Base-by-base conservation (phyloP, 305 asterid species). In the Solanum hybrid region DNA sequence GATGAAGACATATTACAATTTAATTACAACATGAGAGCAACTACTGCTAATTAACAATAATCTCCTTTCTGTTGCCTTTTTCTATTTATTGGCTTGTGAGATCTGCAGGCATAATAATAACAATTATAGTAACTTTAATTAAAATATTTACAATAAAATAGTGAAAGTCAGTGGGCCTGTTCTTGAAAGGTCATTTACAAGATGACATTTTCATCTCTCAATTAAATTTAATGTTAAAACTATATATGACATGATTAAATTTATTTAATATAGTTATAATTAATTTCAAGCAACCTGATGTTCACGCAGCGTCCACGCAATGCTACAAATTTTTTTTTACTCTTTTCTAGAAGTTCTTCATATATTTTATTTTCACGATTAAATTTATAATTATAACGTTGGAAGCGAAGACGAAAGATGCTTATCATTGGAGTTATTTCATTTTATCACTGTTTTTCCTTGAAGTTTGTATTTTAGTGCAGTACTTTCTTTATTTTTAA, bases 11-110 rank as follows among this genome's bases (percentile, higher is more conserved):
- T 29, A 34, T 51, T 57, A 57, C n/a, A 51, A 51, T 8, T 37
- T 40, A 40, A 40, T 40, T 26, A 39, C 86, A 36, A 77, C 61
- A 81, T 39, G 87, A 83, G 67, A 83, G 9, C 35, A 46, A 3
- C 74, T 83, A 5, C 10, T 46, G 29, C 28, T 83, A 83, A 83
- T 40, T 31, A 84, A 84, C 73, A 82, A 64, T 31, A 71, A 26
- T 82, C 61, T 89, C 34, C 80, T 89, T 90, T 89, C 75, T 78
- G 89, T 90, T 79, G 26, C 87, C 71, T 28, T 83, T 83, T 46
- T 83, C 87, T 84, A 4, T 84, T 51, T 84, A 29, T 26, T 51
- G 74, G 36, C 12, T 84, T 51, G 87, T 51, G 74, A 29, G 29
- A 84, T 84, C 74, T 16, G 74, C 74, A 46, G 74, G 87, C 87